Evolutionary conservation across 805 yeast genomes (phyloP).

Genomic region (Sungouiella blattae): DNA sequence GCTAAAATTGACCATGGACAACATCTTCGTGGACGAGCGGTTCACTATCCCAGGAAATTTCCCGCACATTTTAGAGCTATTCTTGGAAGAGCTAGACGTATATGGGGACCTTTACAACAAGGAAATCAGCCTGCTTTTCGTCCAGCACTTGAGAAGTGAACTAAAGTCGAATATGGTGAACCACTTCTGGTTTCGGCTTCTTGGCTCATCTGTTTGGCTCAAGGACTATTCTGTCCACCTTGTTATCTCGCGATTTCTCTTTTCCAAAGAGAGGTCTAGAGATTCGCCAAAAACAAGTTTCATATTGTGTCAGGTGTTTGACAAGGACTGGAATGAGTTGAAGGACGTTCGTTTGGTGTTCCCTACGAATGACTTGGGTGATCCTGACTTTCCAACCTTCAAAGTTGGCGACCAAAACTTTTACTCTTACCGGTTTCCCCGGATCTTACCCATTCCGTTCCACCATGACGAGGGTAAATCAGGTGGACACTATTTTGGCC

Average conservation of each 20-base stretch:
- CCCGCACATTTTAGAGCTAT: slow-evolving; percentile 3
- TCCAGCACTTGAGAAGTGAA: slow-evolving; percentile 9
- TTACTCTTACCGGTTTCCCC: slow-evolving; percentile 9
- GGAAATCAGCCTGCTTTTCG: slow-evolving; percentile 8
- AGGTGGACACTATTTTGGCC: slow-evolving; percentile 32
- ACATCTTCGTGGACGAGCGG: not conserved
- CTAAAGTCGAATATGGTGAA: slow-evolving; percentile 4
- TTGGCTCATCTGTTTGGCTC: slow-evolving; percentile 22
- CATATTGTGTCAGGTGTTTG: slow-evolving; percentile 19
- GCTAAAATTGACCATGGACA: not conserved
- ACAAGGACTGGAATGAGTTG: slow-evolving; percentile 20
- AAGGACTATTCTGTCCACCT: slow-evolving; percentile 18
- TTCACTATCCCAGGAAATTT: slow-evolving; percentile 5
- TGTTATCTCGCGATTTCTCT: slow-evolving; percentile 20
- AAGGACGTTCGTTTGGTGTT: slow-evolving; percentile 20
- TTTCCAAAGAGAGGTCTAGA: slow-evolving; percentile 13
- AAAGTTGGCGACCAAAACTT: slow-evolving; percentile 5
- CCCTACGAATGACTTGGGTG: slow-evolving; percentile 16
- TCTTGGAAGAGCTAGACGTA: slow-evolving; percentile 6
- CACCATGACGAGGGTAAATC: slow-evolving; percentile 19
- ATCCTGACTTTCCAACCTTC: slow-evolving; percentile 4
- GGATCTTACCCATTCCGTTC: slow-evolving; percentile 10
- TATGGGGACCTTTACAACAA: slow-evolving; percentile 8
- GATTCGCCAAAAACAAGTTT: slow-evolving; percentile 16
- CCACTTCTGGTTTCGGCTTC: slow-evolving; percentile 18